Evolutionary conservation across 805 yeast genomes (phyloP).

Genomic region (Tetrapisispora phaffii): DNA sequence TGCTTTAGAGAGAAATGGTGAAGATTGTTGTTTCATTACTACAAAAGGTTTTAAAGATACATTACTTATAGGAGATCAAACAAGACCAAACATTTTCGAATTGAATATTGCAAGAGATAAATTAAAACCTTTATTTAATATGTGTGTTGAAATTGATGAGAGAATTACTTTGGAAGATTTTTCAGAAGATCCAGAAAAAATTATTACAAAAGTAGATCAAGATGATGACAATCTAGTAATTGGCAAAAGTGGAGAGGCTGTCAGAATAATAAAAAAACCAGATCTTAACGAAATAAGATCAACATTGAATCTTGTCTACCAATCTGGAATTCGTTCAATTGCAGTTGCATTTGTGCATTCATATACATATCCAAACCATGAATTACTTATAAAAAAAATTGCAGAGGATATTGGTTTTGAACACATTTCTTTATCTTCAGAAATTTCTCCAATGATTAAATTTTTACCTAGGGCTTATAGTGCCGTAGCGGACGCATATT

Average conservation of each 20-base stretch:
- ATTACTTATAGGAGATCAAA: conserved; percentile 77
- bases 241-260: conserved; percentile 63
- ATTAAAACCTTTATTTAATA: conserved; percentile 46
- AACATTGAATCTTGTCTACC: conserved; percentile 37
- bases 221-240: conserved; percentile 28
- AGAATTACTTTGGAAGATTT: conserved; percentile 77
- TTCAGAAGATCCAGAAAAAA: conserved; percentile 55
- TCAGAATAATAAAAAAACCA: conserved; percentile 47
- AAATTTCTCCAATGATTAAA: conserved; percentile 71
- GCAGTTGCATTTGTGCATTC: conserved; percentile 69
- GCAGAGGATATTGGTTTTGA: conserved; percentile 60
- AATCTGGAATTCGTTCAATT: conserved; percentile 53
- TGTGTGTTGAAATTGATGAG: conserved; percentile 80
- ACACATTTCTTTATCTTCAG: conserved; percentile 58
- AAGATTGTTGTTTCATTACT: conserved; percentile 72
- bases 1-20: conserved; percentile 84
- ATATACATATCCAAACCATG: conserved; percentile 66
- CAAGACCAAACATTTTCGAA: conserved; percentile 85
- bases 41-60: conserved; percentile 85
- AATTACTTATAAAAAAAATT: conserved; percentile 43
- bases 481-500: conserved; percentile 70
- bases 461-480: conserved; percentile 68
- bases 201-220: conserved; percentile 15
- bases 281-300: conserved; percentile 35
- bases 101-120: conserved; percentile 63